Evolutionary conservation across 805 yeast species (phyloP), one percentile per base, ranked within the genome.

Genomic region (Candida mattraensis): DNA sequence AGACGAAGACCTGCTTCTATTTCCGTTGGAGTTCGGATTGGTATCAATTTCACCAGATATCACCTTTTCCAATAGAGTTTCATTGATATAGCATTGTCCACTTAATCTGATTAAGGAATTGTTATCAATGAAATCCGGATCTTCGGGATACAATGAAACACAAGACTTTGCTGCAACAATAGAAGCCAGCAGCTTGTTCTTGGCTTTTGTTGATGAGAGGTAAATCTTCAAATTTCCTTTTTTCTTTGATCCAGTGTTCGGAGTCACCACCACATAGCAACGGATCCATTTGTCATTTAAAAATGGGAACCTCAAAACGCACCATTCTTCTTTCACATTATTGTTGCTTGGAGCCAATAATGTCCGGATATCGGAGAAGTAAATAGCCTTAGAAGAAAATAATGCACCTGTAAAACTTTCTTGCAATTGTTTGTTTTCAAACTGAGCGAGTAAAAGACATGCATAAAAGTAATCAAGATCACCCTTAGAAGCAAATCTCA

Each of bases 321-420:
- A 75, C 83, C 84, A 78, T 48, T 80, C 87, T 29, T 61, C 71
- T 42, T 69, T 66, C 4, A 67, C 51, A 45, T 63, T 70, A 33
- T 65, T 58, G 41, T 75, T 67, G 41, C 68, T 71, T 28, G 72
- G 72, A 5, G 76, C 69, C 44, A 80, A 61, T 13, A 80, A 61
- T 2, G 80, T 74, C 48, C 78, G 76, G 26, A 79, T 67, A 52
- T 80, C 87, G 3, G 74, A 66, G 37, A 80, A 64, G 34, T 63
- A 55, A 3, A 77, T 64, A 1, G 82, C 87, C 45, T 75, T 78
- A 7, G 75, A 58, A 7, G 83, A 74, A 21, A 80, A 56, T 21
- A 80, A 58, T 3, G 79, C 83, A 5, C 84, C 87, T 0, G 86
- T 79, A 51, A 73, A 80, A 14, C 79, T 70, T 56, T 79, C 83